These are phyloP conservation scores for Glycine latifolia DNA, from an alignment of 306 rosid species.

Conservation along the genomic window DNA sequence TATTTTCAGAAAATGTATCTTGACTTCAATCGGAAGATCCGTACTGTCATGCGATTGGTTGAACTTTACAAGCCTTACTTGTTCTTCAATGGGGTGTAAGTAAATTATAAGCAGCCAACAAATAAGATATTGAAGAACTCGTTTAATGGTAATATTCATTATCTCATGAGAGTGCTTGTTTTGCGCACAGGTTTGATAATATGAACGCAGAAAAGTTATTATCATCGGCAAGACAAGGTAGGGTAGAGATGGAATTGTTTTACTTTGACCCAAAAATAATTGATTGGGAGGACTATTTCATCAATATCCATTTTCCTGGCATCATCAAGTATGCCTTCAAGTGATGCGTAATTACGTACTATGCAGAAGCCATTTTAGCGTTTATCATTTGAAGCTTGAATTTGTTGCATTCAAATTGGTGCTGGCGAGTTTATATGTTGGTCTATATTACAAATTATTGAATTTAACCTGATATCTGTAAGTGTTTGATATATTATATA, in stretches of 20 bases:
- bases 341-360: neutral
- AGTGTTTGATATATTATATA: neutral
- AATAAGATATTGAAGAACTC: neutral
- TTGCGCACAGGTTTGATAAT: constrained; percentile 70
- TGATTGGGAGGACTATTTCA: constrained; percentile 80
- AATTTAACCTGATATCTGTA: neutral
- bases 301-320: constrained; percentile 67
- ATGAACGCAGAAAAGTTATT: constrained; percentile 67
- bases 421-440: neutral
- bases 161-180: neutral
- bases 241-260: constrained; percentile 62
- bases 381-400: neutral
- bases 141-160: neutral
- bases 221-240: constrained; percentile 49
- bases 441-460: neutral
- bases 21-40: constrained; percentile 58
- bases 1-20: constrained; percentile 57
- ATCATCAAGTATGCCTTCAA: constrained; percentile 65
- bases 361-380: neutral
- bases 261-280: constrained; percentile 69
- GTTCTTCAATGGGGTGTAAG: constrained; percentile 80
- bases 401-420: neutral
- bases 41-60: constrained; percentile 61
- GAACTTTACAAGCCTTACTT: constrained; percentile 76
- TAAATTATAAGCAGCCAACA: neutral